Conservation (phyloP, 2,329 filamentous ascomycete genomes). For the Diaporthe destruens region DNA sequence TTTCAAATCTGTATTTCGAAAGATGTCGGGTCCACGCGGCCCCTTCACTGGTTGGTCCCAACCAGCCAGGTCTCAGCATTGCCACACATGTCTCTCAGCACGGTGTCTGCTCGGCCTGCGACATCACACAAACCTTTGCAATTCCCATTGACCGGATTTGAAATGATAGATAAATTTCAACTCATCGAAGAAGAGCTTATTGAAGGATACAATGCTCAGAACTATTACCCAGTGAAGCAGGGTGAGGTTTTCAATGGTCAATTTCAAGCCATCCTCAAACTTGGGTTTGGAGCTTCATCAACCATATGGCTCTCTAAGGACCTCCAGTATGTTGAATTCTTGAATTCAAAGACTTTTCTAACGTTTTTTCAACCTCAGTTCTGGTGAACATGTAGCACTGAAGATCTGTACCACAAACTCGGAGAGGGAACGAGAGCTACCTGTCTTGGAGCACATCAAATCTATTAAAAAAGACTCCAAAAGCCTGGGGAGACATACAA, state of each 20-base stretch:
- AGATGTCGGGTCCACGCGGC: too few species aligned
- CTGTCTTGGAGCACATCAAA: too few species aligned
- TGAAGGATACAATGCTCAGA: slow-evolving; percentile 2
- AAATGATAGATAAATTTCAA: neutral
- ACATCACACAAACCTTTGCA: slow-evolving; percentile 7
- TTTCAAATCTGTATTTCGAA: too few species aligned
- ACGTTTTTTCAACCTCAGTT: too few species aligned
- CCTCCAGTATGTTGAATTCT: neutral
- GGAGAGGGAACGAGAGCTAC: too few species aligned
- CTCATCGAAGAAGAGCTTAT: neutral
- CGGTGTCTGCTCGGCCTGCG: neutral
- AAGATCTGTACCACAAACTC: too few species aligned
- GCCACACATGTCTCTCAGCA: neutral
- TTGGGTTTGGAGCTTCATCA: neutral
- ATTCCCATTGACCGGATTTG: neutral
- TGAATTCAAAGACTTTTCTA: too few species aligned
- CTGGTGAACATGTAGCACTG: too few species aligned
- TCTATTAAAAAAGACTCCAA: too few species aligned
- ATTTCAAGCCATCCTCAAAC: slow-evolving; percentile 4
- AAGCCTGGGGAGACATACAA: too few species aligned
- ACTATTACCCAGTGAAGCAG: slow-evolving; percentile 5
- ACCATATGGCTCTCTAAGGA: slow-evolving; percentile 1
- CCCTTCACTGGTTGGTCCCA: too few species aligned
- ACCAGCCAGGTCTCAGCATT: neutral
- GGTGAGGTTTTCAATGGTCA: slow-evolving; percentile 1